Evolutionary conservation across 2,329 filamentous ascomycete genomes (phyloP).

Genomic region (Cyphellophora attinorum): DNA sequence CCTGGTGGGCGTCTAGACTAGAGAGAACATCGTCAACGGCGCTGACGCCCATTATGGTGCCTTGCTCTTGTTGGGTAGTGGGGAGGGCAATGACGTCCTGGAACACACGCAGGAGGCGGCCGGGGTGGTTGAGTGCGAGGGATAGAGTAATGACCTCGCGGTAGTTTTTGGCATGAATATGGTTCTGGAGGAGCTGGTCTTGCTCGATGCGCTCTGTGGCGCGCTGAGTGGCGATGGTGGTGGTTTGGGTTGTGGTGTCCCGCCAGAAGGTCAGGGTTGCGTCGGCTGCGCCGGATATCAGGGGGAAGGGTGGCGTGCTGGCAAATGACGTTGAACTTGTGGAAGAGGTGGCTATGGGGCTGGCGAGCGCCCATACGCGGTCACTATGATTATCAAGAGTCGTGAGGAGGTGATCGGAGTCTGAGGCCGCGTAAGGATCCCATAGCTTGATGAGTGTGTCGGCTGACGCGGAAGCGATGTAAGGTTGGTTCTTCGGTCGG

Average conservation of each 20-base stretch:
- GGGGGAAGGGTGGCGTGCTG: slow-evolving; percentile 44
- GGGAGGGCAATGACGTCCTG: slow-evolving; percentile 58
- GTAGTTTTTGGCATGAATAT: slow-evolving; percentile 79
- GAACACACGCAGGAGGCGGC: slow-evolving; percentile 74
- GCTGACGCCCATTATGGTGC: slow-evolving; percentile 34
- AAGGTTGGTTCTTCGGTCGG: slow-evolving; percentile 18
- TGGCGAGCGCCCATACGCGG: slow-evolving; percentile 85
- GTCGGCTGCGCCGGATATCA: slow-evolving; percentile 87
- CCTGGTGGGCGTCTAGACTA: slow-evolving; percentile 71
- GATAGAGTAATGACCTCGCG: slow-evolving; percentile 87
- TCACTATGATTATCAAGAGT: slow-evolving; percentile 97
- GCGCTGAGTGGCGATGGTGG: slow-evolving; percentile 62
- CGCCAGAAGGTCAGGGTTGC: slow-evolving; percentile 92
- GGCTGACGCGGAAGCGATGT: slow-evolving; percentile 73
- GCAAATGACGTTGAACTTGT: slow-evolving; percentile 22
- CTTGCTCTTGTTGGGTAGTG: slow-evolving; percentile 21
- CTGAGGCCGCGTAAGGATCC: slow-evolving; percentile 56
- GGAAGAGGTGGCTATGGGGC: slow-evolving; percentile 26
- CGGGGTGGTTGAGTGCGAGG: slow-evolving; percentile 88
- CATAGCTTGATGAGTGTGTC: slow-evolving; percentile 96
- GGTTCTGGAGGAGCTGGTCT: slow-evolving; percentile 88
- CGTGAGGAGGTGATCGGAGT: slow-evolving; percentile 64
- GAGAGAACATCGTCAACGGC: slow-evolving; percentile 73
- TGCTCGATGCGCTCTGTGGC: slow-evolving; percentile 78
- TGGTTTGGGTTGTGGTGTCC: slow-evolving; percentile 76